Conservation (phyloP, 805 yeast genomes). For the Wickerhamiella australiensis region DNA sequence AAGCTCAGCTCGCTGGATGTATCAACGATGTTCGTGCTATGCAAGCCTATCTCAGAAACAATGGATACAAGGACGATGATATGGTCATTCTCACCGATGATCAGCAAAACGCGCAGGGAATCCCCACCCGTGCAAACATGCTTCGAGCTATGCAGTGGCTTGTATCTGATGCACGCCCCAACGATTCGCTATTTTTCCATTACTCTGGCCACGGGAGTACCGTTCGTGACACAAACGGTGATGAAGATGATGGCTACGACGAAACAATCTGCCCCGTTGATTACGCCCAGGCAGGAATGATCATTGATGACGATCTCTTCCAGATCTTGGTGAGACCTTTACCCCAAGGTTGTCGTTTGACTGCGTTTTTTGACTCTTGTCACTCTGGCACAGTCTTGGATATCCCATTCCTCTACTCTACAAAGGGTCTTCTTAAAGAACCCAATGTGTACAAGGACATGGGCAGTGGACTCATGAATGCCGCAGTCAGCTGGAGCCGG, state of each 20-base stretch:
- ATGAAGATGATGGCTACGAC: slow-evolving; percentile 63
- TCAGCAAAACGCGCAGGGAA: slow-evolving; percentile 29
- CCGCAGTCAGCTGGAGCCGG: slow-evolving; percentile 46
- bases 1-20: slow-evolving; percentile 57
- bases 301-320: slow-evolving; percentile 66
- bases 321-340: slow-evolving; percentile 56
- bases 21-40: slow-evolving; percentile 53
- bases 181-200: slow-evolving; percentile 70
- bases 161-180: slow-evolving; percentile 57
- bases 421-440: slow-evolving; percentile 73
- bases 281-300: slow-evolving; percentile 51
- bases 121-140: slow-evolving; percentile 62
- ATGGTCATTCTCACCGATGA: slow-evolving; percentile 35
- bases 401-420: slow-evolving; percentile 67
- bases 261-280: slow-evolving; percentile 66
- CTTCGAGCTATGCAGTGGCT: slow-evolving; percentile 74
- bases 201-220: slow-evolving; percentile 84
- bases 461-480: slow-evolving; percentile 50
- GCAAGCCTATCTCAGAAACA: slow-evolving; percentile 34
- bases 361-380: slow-evolving; percentile 75
- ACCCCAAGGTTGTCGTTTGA: slow-evolving; percentile 60
- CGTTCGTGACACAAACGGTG: slow-evolving; percentile 54
- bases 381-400: slow-evolving; percentile 79
- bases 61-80: slow-evolving; percentile 30
- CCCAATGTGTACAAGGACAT: slow-evolving; percentile 68